Percentiles rank a stretch among this genome's conserved stretches.
phyloP scores from a whole-genome alignment of 352 stramenopile species.

The Thraustotheca clavata region DNA sequence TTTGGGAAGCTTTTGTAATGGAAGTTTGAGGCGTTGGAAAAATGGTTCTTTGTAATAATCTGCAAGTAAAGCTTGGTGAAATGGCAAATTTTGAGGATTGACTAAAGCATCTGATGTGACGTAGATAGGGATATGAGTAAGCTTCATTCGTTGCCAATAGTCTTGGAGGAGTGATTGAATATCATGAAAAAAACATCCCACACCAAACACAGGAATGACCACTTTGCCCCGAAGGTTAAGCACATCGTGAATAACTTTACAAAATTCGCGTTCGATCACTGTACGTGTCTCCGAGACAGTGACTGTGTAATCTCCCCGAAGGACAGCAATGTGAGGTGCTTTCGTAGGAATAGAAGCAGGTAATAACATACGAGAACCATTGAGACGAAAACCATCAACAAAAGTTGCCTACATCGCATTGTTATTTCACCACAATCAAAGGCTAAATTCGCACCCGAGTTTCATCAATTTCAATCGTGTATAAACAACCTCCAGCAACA shows the following conservation, averaged over 20 bases:
- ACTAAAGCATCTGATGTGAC: conserved; percentile 53
- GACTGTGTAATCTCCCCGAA: conserved; percentile 65
- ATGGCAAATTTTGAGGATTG: conserved; percentile 44
- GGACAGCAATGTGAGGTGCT: conserved; percentile 48
- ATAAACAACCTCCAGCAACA: conserved; percentile 63
- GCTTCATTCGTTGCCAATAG: conserved; percentile 57
- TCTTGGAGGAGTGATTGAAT: conserved; percentile 57
- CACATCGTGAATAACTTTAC: conserved; percentile 70
- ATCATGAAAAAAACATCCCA: conserved; percentile 72
- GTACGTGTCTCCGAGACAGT: conserved; percentile 76
- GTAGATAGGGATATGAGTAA: conserved; percentile 48
- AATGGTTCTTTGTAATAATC: conserved; percentile 50
- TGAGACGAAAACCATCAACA: conserved; percentile 74
- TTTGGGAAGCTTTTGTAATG: conserved; percentile 42
- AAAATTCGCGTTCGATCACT: conserved; percentile 70
- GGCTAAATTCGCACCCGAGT: no score
- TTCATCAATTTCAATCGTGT: conserved; percentile 62
- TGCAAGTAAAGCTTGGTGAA: conserved; percentile 29
- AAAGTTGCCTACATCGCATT: not conserved
- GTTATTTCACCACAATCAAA: conserved; percentile 30
- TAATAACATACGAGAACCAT: conserved; percentile 55
- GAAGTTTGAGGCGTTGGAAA: conserved; percentile 11
- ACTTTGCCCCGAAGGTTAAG: conserved; percentile 72
- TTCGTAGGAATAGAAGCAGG: conserved; percentile 60
- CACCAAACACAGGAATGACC: conserved; percentile 64